These are phyloP conservation scores for Candida ponderosae DNA, from an alignment of 805 yeast species.

Conservation along the genomic window DNA sequence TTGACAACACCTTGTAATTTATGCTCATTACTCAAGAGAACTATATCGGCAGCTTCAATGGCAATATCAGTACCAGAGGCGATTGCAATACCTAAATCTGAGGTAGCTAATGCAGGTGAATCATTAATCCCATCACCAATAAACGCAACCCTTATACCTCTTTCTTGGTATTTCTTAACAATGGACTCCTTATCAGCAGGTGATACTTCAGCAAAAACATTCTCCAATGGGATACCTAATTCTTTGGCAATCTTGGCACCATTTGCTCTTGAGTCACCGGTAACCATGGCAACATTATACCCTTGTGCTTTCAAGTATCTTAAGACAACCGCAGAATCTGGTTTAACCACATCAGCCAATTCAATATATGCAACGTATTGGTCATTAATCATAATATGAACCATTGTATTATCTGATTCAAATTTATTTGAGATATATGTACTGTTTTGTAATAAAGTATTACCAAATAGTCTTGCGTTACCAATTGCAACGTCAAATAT, in stretches of 20 bases:
- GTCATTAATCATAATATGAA: constrained; percentile 53
- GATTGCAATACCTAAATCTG: constrained; percentile 87
- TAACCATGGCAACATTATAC: constrained; percentile 71
- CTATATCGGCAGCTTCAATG: constrained; percentile 93
- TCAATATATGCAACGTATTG: constrained; percentile 57
- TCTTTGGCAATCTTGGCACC: constrained; percentile 58
- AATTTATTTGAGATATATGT: constrained; percentile 11
- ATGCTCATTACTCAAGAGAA: constrained; percentile 43
- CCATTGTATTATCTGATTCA: constrained; percentile 33
- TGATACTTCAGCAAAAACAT: constrained; percentile 66
- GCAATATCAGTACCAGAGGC: constrained; percentile 95
- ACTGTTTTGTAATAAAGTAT: constrained; percentile 7
- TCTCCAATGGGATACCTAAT: constrained; percentile 56
- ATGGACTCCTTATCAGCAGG: constrained; percentile 73
- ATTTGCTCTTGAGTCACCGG: constrained; percentile 71
- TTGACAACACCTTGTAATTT: constrained; percentile 42
- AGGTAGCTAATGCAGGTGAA: constrained; percentile 88
- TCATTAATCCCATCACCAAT: constrained; percentile 98
- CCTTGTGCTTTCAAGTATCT: constrained; percentile 42
- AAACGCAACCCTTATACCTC: constrained; percentile 57
- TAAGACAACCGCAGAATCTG: constrained; percentile 56
- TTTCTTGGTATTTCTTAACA: constrained; percentile 46
- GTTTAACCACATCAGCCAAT: constrained; percentile 59
- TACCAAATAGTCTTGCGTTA: constrained; percentile 32
- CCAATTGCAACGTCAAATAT: constrained; percentile 44